Evolutionary conservation across 2,329 filamentous ascomycete genomes (phyloP).

Genomic region (Podosphaera xanthii): DNA sequence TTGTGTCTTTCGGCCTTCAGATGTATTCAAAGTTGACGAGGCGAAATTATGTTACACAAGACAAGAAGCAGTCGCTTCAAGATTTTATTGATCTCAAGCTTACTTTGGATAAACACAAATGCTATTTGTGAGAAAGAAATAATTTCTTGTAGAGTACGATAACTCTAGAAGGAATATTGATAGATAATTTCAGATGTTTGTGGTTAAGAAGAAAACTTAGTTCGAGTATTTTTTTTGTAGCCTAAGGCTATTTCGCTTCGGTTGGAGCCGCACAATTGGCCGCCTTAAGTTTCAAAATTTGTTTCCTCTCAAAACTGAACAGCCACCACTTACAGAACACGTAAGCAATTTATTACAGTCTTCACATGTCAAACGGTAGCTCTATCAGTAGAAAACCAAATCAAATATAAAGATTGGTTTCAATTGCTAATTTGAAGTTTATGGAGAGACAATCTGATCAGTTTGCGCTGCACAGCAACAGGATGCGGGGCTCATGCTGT

Average conservation of each 20-base stretch:
- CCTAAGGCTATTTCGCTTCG: background rate
- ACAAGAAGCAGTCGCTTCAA: conserved; percentile 6
- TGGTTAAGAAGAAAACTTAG: background rate
- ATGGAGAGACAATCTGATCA: too few relatives aligned
- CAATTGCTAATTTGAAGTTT: too few relatives aligned
- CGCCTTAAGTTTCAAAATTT: background rate
- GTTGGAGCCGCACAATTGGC: background rate
- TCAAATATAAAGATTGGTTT: too few relatives aligned
- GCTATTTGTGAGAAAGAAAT: background rate
- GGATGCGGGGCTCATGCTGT: too few relatives aligned
- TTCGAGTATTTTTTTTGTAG: background rate
- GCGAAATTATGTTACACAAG: background rate
- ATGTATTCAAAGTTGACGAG: background rate
- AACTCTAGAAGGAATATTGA: background rate
- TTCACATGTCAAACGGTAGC: background rate
- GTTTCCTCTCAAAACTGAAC: background rate
- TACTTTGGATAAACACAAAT: background rate
- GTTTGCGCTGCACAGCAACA: too few relatives aligned
- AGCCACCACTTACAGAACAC: background rate
- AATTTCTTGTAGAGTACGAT: background rate
- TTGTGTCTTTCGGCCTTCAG: background rate
- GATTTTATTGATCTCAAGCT: conserved; percentile 11
- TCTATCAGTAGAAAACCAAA: too few relatives aligned
- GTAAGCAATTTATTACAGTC: background rate
- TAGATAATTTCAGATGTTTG: background rate